Evolutionary conservation across 164 flowering plant genomes (phyloP), one percentile per base, ranked within the genome.

Genomic region (Vitis cinerea): DNA sequence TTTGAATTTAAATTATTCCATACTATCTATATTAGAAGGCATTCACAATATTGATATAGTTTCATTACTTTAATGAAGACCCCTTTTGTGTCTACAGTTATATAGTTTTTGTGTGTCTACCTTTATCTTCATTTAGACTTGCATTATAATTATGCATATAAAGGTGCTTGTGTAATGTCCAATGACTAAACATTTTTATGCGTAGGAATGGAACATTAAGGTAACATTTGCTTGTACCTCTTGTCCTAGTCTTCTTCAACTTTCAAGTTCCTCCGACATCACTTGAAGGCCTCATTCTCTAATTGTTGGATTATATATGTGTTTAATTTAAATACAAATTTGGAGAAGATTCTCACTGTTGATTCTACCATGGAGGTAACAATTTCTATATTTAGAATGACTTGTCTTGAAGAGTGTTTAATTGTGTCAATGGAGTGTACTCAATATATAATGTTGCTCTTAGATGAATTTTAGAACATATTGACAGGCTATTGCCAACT

Each of bases 191-290:
- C 58, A 37, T 7, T 37, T 37, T 30, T 52, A 9, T 67, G n/a
- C 72, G 65, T 80, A 94, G 97, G 81, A 92, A 94, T 79, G 99
- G 99, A 51, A 91, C 99, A 19, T 98, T 97, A 8, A 90, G 99
- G 81, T 98, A 95, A 70, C 98, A 98, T 71, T 76, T 91, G 66
- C 86, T 92, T 71, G 97, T 95, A 53, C 93, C 98, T 63, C 94
- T 90, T 76, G 90, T 98, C 53, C 86, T 84, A 27, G 89, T 95
- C 2, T 83, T 85, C 88, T 82, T 17, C 88, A 49, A 53, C 82
- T 63, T 23, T 23, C 83, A 80, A 30, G 92, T 84, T 75, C 99
- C 96, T 72, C 88, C 85, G 49, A 87, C 90, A 65, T 90, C 97
- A 61, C 94, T 95, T 53, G 97, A 91, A 74, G 99, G 99, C 75